Conservation (phyloP, 164 flowering plant species). For the Dillenia turbinata region DNA sequence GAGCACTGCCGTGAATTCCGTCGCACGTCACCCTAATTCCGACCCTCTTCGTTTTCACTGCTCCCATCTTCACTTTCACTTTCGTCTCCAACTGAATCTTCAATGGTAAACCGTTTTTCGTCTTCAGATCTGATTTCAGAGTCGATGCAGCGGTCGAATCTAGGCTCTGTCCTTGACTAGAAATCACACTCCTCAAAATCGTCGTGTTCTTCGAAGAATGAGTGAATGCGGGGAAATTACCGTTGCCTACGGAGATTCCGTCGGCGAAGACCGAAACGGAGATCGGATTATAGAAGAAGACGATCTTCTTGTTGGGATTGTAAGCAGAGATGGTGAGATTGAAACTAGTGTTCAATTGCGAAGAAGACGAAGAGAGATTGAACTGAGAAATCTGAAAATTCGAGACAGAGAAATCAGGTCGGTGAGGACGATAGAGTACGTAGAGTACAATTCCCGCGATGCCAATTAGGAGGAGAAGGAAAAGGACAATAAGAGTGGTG, state of each 20-base stretch:
- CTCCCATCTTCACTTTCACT: slow-evolving; percentile 62
- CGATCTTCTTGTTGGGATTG: slow-evolving; percentile 68
- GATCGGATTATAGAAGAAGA: slow-evolving; percentile 42
- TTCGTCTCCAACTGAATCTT: slow-evolving; percentile 56
- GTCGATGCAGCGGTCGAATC: slow-evolving; percentile 19
- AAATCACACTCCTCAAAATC: slow-evolving; percentile 17
- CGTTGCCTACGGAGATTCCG: slow-evolving; percentile 29
- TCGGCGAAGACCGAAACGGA: slow-evolving; percentile 30
- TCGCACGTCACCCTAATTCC: slow-evolving; percentile 57
- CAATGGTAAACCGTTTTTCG: slow-evolving; percentile 49
- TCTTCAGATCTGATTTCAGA: slow-evolving; percentile 46
- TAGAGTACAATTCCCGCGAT: slow-evolving; percentile 49
- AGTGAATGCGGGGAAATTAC: slow-evolving; percentile 21
- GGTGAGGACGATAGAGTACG: slow-evolving; percentile 75
- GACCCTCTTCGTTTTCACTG: slow-evolving; percentile 48
- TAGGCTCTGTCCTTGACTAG: slow-evolving; percentile 13
- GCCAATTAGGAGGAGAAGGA: slow-evolving; percentile 43
- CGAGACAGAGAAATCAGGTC: slow-evolving; percentile 63
- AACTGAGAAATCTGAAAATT: slow-evolving; percentile 49
- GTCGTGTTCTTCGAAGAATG: slow-evolving; percentile 48
- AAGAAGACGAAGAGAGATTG: slow-evolving; percentile 47
- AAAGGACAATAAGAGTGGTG: slow-evolving; percentile 37
- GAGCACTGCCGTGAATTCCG: slow-evolving; percentile 27
- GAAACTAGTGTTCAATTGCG: slow-evolving; percentile 34
- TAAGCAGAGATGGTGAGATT: slow-evolving; percentile 44